Evolutionary conservation across 345 rosid genomes (phyloP).

Genomic region (Carallia pectinifolia): DNA sequence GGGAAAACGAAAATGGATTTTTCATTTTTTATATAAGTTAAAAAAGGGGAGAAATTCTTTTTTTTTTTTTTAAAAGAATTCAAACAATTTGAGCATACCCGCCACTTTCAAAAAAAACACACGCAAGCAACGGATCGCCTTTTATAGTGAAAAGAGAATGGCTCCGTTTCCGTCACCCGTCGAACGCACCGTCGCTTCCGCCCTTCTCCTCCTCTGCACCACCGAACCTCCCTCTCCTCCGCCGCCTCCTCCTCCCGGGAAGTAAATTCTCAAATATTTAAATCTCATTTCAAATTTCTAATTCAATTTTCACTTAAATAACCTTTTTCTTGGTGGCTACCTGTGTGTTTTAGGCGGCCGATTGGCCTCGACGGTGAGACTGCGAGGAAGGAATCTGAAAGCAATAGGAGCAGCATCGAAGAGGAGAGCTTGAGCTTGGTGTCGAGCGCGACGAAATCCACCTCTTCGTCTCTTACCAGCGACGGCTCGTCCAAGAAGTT

Average conservation of each 20-base stretch:
- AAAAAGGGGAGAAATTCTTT: background rate
- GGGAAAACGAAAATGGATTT: background rate
- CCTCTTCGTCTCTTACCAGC: slow-evolving; percentile 42
- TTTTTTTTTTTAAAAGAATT: slow-evolving; percentile 2
- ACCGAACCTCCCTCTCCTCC: slow-evolving; percentile 24
- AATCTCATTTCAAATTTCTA: background rate
- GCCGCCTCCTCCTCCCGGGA: slow-evolving; percentile 32
- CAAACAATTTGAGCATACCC: slow-evolving; percentile 34
- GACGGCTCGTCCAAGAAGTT: slow-evolving; percentile 36
- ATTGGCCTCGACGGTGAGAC: slow-evolving; percentile 18
- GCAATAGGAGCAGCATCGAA: slow-evolving; percentile 20
- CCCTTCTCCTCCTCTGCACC: slow-evolving; percentile 71
- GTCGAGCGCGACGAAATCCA: slow-evolving; percentile 31
- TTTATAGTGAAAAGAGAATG: slow-evolving; percentile 22
- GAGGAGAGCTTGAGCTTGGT: slow-evolving; percentile 43
- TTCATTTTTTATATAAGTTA: background rate
- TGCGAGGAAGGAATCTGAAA: background rate
- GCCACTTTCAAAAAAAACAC: slow-evolving; percentile 44
- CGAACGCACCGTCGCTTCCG: slow-evolving; percentile 68
- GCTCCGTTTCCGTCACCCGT: slow-evolving; percentile 56
- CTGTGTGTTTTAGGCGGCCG: slow-evolving; percentile 15
- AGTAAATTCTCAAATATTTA: slow-evolving; percentile 19
- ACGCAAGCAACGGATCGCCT: slow-evolving; percentile 15
- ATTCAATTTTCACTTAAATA: slow-evolving; percentile 2
- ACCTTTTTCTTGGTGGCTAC: background rate